phyloP scores from a whole-genome alignment of 2,329 filamentous ascomycete genomes.

The Talaromyces amestolkiae region DNA sequence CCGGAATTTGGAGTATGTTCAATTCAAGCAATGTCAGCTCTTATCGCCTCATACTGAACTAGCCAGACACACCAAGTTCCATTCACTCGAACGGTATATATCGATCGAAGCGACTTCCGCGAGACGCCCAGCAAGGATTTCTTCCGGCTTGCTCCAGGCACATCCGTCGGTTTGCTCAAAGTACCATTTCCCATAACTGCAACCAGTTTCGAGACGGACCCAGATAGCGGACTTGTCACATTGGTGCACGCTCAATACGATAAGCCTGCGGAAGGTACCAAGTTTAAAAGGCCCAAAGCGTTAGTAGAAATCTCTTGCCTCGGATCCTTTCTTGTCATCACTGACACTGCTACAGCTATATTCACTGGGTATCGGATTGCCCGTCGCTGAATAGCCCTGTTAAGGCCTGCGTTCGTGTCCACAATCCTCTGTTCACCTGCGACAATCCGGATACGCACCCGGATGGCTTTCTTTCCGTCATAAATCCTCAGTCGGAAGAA shows the following conservation, averaged over 20 bases:
- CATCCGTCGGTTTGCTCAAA: conserved; percentile 71
- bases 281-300: conserved; percentile 65
- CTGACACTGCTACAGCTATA: conserved; percentile 48
- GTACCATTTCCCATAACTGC: conserved; percentile 68
- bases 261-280: conserved; percentile 63
- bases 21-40: not conserved
- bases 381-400: conserved; percentile 60
- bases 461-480: conserved; percentile 77
- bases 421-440: conserved; percentile 82
- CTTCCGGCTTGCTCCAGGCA: conserved; percentile 73
- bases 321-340: conserved; percentile 27
- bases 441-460: conserved; percentile 75
- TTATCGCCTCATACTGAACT: not conserved
- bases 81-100: conserved; percentile 78
- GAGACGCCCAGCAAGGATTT: conserved; percentile 70
- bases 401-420: conserved; percentile 70
- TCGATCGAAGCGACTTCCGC: conserved; percentile 76
- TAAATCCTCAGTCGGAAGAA: conserved; percentile 80
- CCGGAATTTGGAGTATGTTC: conserved; percentile 47
- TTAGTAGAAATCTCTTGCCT: conserved; percentile 38
- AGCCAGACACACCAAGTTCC: conserved; percentile 51
- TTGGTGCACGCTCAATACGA: conserved; percentile 67
- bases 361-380: conserved; percentile 82
- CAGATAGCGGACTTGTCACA: conserved; percentile 61
- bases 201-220: conserved; percentile 65